A percentile compares a stretch with the other conserved stretches of the same genome.
Evolutionary conservation across 352 stramenopile genomes (phyloP).

Genomic region (Phytopythium helicoides): DNA sequence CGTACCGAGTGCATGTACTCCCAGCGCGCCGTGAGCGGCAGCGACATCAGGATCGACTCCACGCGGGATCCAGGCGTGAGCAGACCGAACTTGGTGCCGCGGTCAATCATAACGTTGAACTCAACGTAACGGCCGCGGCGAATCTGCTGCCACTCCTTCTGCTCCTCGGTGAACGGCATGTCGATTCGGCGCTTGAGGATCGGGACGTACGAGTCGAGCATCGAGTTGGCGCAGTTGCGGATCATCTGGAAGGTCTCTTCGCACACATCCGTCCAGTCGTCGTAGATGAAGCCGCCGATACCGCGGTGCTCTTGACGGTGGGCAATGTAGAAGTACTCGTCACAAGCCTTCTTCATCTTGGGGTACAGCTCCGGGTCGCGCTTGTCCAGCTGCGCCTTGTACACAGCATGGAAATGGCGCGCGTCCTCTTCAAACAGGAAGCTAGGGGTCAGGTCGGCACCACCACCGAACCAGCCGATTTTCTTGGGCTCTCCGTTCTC

Average conservation of each 20-base stretch:
- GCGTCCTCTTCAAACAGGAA: slow-evolving; percentile 97
- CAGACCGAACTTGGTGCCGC: slow-evolving; percentile 98
- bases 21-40: slow-evolving; percentile 96
- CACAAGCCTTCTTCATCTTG: slow-evolving; percentile 96
- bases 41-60: slow-evolving; percentile 99
- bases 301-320: slow-evolving; percentile 95
- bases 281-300: slow-evolving; percentile 98
- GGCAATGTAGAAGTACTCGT: slow-evolving; percentile 98
- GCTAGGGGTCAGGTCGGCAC: slow-evolving; percentile 96
- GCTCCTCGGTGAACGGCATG: slow-evolving; percentile 92
- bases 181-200: slow-evolving; percentile 96
- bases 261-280: slow-evolving; percentile 95
- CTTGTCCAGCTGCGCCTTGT: slow-evolving; percentile 93
- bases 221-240: slow-evolving; percentile 73
- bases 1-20: slow-evolving; percentile 94
- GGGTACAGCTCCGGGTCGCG: slow-evolving; percentile 91
- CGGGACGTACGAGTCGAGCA: slow-evolving; percentile 93
- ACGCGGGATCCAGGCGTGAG: slow-evolving; percentile 95
- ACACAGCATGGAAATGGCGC: slow-evolving; percentile 97
- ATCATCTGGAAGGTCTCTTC: slow-evolving; percentile 87
- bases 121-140: slow-evolving; percentile 96
- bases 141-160: slow-evolving; percentile 99
- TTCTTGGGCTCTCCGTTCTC: slow-evolving; percentile 49
- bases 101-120: slow-evolving; percentile 99
- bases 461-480: slow-evolving; percentile 94